A percentile compares a stretch with the other conserved stretches of the same genome.
These are phyloP conservation scores for Vicia sativa DNA, from an alignment of 306 rosid species.

Conservation along the genomic window DNA sequence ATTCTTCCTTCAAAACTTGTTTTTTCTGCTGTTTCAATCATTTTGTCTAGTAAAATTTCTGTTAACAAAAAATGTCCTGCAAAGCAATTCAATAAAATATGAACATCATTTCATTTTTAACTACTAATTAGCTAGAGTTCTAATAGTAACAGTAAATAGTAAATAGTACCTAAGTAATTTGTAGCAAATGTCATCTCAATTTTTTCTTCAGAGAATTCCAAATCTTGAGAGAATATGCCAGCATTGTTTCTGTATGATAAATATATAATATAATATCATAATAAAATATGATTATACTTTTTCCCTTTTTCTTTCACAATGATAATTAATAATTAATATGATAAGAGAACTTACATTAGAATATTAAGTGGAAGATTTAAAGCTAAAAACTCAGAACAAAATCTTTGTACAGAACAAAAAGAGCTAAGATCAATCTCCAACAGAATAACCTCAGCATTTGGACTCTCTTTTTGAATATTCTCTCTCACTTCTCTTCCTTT, in stretches of 20 bases:
- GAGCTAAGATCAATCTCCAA: constrained; percentile 88
- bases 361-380: constrained; percentile 76
- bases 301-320: constrained; percentile 16
- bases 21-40: constrained; percentile 81
- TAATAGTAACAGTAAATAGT: background rate
- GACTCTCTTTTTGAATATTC: constrained; percentile 62
- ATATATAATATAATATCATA: constrained; percentile 5
- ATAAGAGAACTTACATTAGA: constrained; percentile 65
- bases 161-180: constrained; percentile 75
- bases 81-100: constrained; percentile 40
- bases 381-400: constrained; percentile 76
- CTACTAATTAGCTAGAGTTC: background rate
- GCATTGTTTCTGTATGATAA: constrained; percentile 89
- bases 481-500: constrained; percentile 68
- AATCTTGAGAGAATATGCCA: constrained; percentile 68
- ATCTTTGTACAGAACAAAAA: constrained; percentile 70
- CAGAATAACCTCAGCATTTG: constrained; percentile 66
- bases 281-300: constrained; percentile 1
- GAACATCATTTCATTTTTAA: background rate
- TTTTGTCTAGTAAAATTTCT: constrained; percentile 74
- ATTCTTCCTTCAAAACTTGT: constrained; percentile 84
- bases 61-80: constrained; percentile 88
- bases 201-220: constrained; percentile 92
- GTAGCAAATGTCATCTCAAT: constrained; percentile 96
- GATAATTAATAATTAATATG: constrained; percentile 1